A percentile compares a stretch with the other conserved stretches of the same genome.
phyloP scores from a whole-genome alignment of 202 grass and related monocot genomes.

The Musa balbisiana region DNA sequence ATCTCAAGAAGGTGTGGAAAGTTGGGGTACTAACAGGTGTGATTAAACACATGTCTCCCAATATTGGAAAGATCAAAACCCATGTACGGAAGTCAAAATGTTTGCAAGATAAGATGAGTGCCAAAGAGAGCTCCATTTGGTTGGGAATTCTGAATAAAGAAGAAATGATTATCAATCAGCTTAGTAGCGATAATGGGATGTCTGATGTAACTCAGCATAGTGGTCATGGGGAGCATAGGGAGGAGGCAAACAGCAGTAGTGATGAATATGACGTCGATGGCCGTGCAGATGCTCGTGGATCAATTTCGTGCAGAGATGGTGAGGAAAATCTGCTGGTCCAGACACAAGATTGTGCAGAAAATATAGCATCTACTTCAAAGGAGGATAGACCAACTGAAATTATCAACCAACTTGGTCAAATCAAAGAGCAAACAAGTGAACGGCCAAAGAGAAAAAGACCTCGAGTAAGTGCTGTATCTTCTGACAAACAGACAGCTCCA shows the following conservation, averaged over 20 bases:
- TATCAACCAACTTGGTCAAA: conserved; percentile 21
- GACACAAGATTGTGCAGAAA: conserved; percentile 29
- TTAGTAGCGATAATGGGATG: conserved; percentile 45
- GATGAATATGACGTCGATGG: conserved; percentile 79
- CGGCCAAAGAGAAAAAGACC: conserved; percentile 44
- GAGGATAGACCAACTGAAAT: conserved; percentile 25
- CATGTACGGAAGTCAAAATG: conserved; percentile 87
- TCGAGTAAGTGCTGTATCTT: conserved; percentile 12
- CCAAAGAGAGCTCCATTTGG: conserved; percentile 90
- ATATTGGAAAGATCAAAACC: conserved; percentile 83
- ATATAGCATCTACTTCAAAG: conserved; percentile 19
- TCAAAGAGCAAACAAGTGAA: conserved; percentile 26
- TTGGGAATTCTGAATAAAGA: conserved; percentile 63
- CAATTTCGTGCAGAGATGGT: conserved; percentile 61
- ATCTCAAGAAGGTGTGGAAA: conserved; percentile 97
- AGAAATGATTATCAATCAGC: conserved; percentile 42
- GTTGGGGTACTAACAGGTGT: conserved; percentile 80
- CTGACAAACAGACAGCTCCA: conserved; percentile 30
- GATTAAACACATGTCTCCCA: conserved; percentile 87
- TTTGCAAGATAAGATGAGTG: conserved; percentile 96
- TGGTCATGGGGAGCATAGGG: conserved; percentile 33
- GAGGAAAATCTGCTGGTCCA: conserved; percentile 30
- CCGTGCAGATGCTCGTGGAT: conserved; percentile 40
- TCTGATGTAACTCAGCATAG: conserved; percentile 39
- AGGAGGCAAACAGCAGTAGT: conserved; percentile 34